Base-by-base conservation (phyloP, 192 early-diverging fungal genomes). In the Phycomyces blakesleeanus region DNA sequence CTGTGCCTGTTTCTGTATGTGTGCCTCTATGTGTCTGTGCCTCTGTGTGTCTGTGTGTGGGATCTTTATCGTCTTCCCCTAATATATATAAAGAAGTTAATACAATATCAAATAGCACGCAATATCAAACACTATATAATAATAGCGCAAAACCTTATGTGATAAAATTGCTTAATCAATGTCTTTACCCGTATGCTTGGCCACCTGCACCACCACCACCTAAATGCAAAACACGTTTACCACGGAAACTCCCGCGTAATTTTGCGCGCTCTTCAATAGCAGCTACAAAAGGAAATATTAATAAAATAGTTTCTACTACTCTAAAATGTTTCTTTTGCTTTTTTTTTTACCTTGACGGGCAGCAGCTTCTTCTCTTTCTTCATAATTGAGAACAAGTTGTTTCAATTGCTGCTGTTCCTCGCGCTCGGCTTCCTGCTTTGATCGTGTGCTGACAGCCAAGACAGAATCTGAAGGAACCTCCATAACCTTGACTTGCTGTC, bases 361-460 rank as follows among this genome's bases (percentile, higher is more conserved):
- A 16, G 51, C 77, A 10, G 77, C 72, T 44, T 78, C 79, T 63
- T 93, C 92, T 26, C 89, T 72, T 55, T 91, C 85, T 66, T 97
- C 93, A 54, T 96, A 98, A 67, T 84, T 89, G 24, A 99, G 79
- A 10, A 99, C 97, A 27, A 98, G 73, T 64, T 87, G 78, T 74
- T 99, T 99, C 69, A 99, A 78, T 44, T 93, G 89, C 57, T 84
- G 84, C 60, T 91, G 89, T 72, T 98, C 96, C 57, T 91, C 89
- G 52, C 90, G 82, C 24, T 92, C 90, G 16, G 89, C 88, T 74
- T 95, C 90, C 68, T 93, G 91, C 66, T 95, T 93, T 39, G 80
- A 83, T 15, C 88, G 77, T 8, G 94, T 89, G 58, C 80, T 92
- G 54, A 87, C 76, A 0, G 91, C 97, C 67, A 99, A 87, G 18